Conservation (phyloP, 148 eudicot genomes). For the Bassia scoparia region DNA sequence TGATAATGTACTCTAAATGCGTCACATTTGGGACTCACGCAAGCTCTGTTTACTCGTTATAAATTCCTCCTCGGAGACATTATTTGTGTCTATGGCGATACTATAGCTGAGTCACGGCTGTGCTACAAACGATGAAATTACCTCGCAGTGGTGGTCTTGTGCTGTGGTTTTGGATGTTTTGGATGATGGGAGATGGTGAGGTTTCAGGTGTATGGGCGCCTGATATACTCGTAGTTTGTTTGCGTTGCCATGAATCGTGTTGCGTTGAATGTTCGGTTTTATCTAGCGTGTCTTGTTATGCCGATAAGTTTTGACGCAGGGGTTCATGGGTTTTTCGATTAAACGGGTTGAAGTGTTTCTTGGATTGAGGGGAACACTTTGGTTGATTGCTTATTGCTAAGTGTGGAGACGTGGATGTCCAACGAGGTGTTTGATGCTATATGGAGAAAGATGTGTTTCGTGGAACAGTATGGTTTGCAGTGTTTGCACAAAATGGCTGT, state of each 20-base stretch:
- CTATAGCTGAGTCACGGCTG: conserved; percentile 69
- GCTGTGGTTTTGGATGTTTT: conserved; percentile 52
- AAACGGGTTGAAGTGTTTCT: conserved; percentile 44
- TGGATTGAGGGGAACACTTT: conserved; percentile 55
- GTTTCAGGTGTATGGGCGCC: conserved; percentile 14
- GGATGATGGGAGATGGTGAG: conserved; percentile 38
- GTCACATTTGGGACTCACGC: conserved; percentile 50
- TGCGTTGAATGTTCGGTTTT: conserved; percentile 52
- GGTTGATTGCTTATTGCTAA: conserved; percentile 72
- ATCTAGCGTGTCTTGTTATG: conserved; percentile 57
- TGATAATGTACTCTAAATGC: conserved; percentile 68
- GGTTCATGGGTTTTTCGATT: conserved; percentile 52
- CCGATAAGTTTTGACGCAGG: conserved; percentile 39
- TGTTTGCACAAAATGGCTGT: conserved; percentile 55
- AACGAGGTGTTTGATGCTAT: conserved; percentile 58
- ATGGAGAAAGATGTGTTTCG: conserved; percentile 51
- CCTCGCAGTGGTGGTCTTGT: conserved; percentile 42
- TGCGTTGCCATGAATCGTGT: conserved; percentile 43
- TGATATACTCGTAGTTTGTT: too few species aligned
- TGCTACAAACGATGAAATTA: conserved; percentile 48
- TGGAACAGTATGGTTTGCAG: conserved; percentile 70
- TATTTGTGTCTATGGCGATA: conserved; percentile 74
- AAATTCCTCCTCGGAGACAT: conserved; percentile 52
- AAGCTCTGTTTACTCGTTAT: conserved; percentile 54
- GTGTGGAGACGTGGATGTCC: conserved; percentile 57